Conservation (phyloP, 2,329 filamentous ascomycete species). For the Phialophora macrospora region DNA sequence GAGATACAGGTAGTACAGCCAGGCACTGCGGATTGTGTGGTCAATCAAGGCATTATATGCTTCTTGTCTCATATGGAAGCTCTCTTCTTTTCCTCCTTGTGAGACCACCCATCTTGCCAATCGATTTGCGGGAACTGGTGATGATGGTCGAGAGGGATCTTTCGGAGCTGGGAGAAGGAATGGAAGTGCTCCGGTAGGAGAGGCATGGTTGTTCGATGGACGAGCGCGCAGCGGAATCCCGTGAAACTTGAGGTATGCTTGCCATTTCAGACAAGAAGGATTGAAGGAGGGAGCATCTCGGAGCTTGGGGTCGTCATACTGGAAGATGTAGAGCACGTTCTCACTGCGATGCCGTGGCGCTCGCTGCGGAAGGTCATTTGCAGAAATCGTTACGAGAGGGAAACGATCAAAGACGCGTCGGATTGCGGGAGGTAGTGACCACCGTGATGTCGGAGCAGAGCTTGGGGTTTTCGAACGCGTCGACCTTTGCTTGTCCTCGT, state of each 20-base stretch:
- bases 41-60: conserved; percentile 80
- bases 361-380: conserved; percentile 74
- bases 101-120: conserved; percentile 68
- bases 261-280: conserved; percentile 93
- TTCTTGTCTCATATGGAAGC: conserved; percentile 64
- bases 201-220: conserved; percentile 89
- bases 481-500: neutral
- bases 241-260: conserved; percentile 84
- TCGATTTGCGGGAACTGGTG: conserved; percentile 66
- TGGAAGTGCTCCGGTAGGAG: conserved; percentile 83
- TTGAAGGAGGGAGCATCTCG: conserved; percentile 77
- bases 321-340: conserved; percentile 77
- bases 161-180: conserved; percentile 70
- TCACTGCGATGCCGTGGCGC: conserved; percentile 54
- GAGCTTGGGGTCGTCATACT: conserved; percentile 62
- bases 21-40: conserved; percentile 78
- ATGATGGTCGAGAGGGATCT: conserved; percentile 38
- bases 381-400: conserved; percentile 74
- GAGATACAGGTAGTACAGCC: conserved; percentile 86
- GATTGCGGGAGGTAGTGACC: conserved; percentile 68
- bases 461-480: conserved; percentile 5
- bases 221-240: conserved; percentile 69
- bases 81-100: conserved; percentile 53
- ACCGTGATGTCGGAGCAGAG: conserved; percentile 2
- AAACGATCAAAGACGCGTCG: conserved; percentile 83